These are phyloP conservation scores for Psilocybe subaeruginosa DNA, from an alignment of 768 basidiomycete genomes.

Conservation along the genomic window DNA sequence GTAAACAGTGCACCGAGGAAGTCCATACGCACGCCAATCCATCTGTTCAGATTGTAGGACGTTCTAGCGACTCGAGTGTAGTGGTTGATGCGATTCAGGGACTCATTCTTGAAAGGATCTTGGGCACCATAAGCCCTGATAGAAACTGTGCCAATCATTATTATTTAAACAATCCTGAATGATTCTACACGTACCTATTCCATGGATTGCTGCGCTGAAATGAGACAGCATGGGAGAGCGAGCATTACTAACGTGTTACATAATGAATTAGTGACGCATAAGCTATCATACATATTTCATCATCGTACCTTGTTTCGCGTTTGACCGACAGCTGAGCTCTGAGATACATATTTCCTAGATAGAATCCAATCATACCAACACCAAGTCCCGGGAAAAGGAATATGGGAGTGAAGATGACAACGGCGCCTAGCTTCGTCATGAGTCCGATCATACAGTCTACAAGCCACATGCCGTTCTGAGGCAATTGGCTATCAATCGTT, in stretches of 20 bases:
- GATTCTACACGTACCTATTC: conserved; percentile 39
- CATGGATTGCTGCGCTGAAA: conserved; percentile 45
- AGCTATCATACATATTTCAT: not conserved
- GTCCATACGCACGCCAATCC: conserved; percentile 55
- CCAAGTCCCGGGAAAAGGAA: conserved; percentile 48
- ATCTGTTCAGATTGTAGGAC: conserved; percentile 51
- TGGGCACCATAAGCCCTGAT: conserved; percentile 69
- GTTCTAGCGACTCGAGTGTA: conserved; percentile 46
- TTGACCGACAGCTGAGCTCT: conserved; percentile 46
- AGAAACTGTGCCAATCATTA: conserved; percentile 32
- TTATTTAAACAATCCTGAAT: not conserved
- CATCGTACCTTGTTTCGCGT: conserved; percentile 34
- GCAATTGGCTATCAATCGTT: conserved; percentile 48
- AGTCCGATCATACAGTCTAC: conserved; percentile 32
- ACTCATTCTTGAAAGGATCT: conserved; percentile 43
- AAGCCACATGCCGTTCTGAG: conserved; percentile 30
- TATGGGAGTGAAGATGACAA: conserved; percentile 43
- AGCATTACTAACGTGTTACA: conserved; percentile 15
- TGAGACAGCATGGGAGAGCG: conserved; percentile 21
- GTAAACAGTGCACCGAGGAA: conserved; percentile 58
- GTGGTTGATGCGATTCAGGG: conserved; percentile 51
- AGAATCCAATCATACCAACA: conserved; percentile 42
- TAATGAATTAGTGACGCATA: not conserved
- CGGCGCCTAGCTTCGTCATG: conserved; percentile 42
- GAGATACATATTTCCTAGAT: conserved; percentile 44